Evolutionary conservation across 2,329 filamentous ascomycete genomes (phyloP), one percentile per base, ranked within the genome.

Genomic region (Dothistroma septosporum): DNA sequence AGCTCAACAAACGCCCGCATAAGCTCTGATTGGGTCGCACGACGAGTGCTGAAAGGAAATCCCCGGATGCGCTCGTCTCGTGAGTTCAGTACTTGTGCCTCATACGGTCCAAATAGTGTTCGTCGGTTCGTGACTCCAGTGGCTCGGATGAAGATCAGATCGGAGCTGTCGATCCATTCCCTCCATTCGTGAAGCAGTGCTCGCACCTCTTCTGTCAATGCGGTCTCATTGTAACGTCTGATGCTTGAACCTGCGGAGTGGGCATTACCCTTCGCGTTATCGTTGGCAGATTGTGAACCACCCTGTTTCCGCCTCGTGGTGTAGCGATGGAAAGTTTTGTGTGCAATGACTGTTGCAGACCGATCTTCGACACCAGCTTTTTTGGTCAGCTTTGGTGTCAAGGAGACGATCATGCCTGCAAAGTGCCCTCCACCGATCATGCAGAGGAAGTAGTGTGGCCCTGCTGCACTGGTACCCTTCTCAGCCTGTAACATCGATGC

Each of bases 371-470:
- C 82, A 0, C 89, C 89, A 16, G 82, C 78, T 56, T 85, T 85
- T 72, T 90, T 93, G 41, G 85, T 84, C 57, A 89, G 80, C 64
- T 92, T 90, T 0, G 94, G 92, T 0, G 91, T 86, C 4, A 97
- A 82, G 0, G 92, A 92, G 11, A 99, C 90, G 11, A 97, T 82
- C 92, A 97, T 97, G 55, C 90, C 94, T 0, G 94, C 94, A 72
- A 99, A 99, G 74, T 99, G 94, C 0, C 94, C 94, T 61, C 94
- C 94, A 24, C 94, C 94, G 55, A 99, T 96, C 94, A 99, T 99
- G 76, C 92, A 97, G 53, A 99, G 83, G 73, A 99, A 97, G 54
- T 96, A 86, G 73, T 97, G 92, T 1, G 92, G 91, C 8, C 88
- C 87, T 24, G 86, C 85, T 71, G 88, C 85, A 3, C 80, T 79